Evolutionary conservation across 306 rosid genomes (phyloP).

Genomic region (Cicer judaicum): DNA sequence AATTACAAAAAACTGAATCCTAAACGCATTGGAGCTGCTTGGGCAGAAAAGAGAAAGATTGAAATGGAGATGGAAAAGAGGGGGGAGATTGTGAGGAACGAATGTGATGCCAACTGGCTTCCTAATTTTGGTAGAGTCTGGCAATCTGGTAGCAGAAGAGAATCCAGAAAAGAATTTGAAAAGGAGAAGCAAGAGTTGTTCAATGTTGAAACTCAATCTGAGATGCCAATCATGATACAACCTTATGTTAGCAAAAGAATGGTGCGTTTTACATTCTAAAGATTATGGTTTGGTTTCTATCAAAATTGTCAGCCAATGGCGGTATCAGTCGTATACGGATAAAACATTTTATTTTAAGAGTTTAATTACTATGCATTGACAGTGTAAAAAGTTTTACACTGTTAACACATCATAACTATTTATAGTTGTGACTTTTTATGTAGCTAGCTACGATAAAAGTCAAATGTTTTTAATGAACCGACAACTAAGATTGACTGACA

Average conservation of each 20-base stretch:
- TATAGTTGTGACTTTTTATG: no score
- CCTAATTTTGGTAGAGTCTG: conserved; percentile 96
- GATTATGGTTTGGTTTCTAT: conserved; percentile 27
- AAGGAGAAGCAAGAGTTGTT: conserved; percentile 65
- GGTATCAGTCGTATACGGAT: background rate
- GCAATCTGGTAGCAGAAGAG: conserved; percentile 97
- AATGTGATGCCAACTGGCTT: conserved; percentile 79
- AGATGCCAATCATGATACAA: conserved; percentile 64
- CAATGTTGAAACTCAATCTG: conserved; percentile 60
- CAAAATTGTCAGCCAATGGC: conserved; percentile 12
- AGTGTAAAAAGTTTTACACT: no score
- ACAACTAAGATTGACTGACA: no score
- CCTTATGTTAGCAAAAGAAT: conserved; percentile 90
- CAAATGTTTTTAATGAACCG: no score
- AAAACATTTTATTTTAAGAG: no score
- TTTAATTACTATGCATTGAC: no score
- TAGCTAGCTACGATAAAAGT: no score
- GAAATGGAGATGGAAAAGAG: conserved; percentile 92
- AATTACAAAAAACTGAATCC: conserved; percentile 78
- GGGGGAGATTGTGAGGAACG: conserved; percentile 68
- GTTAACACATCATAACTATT: no score
- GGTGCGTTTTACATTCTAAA: conserved; percentile 59
- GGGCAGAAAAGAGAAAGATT: conserved; percentile 93
- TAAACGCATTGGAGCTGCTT: conserved; percentile 92
- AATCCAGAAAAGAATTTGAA: conserved; percentile 85